These are phyloP conservation scores for Irpex sp. DNA, from an alignment of 1,284 basidiomycete species.

Conservation along the genomic window DNA sequence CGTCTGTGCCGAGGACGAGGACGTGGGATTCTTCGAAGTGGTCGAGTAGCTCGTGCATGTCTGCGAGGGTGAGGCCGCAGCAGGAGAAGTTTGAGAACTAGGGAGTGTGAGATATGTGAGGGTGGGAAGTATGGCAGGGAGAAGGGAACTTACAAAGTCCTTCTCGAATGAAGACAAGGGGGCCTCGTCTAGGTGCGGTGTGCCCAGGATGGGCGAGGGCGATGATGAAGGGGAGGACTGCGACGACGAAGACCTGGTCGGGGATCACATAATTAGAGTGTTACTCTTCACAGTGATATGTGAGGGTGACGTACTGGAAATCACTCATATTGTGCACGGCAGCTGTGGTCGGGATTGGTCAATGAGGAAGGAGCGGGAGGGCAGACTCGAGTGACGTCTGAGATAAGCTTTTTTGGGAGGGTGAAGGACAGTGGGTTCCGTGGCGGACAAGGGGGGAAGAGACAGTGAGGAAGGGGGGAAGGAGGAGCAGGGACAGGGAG, in stretches of 20 bases:
- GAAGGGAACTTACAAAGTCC: slow-evolving; percentile 7
- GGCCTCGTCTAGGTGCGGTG: slow-evolving; percentile 3
- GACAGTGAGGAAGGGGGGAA: slow-evolving; percentile 2
- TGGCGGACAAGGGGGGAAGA: neutral
- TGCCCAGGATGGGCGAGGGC: slow-evolving; percentile 9
- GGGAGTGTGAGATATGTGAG: neutral
- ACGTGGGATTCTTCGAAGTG: slow-evolving; percentile 65
- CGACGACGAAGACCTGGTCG: neutral
- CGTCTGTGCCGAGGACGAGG: slow-evolving; percentile 32
- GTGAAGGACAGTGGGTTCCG: slow-evolving; percentile 8
- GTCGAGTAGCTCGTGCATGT: slow-evolving; percentile 66
- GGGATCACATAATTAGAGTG: neutral
- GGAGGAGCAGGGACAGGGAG: neutral
- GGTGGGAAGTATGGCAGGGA: neutral
- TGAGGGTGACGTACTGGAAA: neutral
- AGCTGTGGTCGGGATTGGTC: too few species aligned
- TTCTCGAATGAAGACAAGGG: slow-evolving; percentile 6
- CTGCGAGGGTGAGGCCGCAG: slow-evolving; percentile 54
- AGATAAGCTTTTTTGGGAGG: slow-evolving; percentile 3
- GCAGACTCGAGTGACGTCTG: neutral
- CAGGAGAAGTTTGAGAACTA: slow-evolving; percentile 66
- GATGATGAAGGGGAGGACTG: slow-evolving; percentile 3
- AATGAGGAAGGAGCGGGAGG: neutral
- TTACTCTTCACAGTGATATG: neutral
- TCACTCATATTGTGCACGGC: neutral